Conservation (phyloP, 1,284 basidiomycete genomes). For the Trametes versicolor region DNA sequence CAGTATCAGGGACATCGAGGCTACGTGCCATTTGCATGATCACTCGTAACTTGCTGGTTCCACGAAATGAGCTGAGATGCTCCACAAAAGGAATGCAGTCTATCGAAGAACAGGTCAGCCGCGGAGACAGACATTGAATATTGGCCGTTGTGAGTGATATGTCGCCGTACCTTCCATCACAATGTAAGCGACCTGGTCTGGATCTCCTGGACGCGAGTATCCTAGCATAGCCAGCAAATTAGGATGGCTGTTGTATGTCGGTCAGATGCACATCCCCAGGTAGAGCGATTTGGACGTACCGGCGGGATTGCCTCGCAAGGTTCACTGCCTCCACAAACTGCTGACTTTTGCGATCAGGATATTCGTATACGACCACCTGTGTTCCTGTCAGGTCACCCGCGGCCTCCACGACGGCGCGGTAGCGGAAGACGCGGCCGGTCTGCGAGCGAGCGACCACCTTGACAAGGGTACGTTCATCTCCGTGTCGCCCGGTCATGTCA, state of each 20-base stretch:
- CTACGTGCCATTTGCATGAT: neutral
- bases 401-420: neutral
- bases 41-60: neutral
- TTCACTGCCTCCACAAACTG: neutral
- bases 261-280: too few relatives aligned
- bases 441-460: neutral
- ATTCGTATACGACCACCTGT: neutral
- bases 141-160: neutral
- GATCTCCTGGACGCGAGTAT: neutral
- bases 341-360: neutral
- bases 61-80: neutral
- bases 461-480: neutral
- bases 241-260: too few relatives aligned
- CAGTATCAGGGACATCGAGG: neutral
- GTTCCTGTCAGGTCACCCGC: neutral
- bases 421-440: neutral
- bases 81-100: neutral
- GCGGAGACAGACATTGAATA: neutral
- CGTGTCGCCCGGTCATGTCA: too few relatives aligned
- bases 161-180: neutral
- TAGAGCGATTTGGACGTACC: too few relatives aligned
- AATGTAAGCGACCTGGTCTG: neutral
- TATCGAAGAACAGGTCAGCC: neutral
- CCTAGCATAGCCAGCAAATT: neutral
- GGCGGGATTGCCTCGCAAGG: neutral